Conservation (phyloP, 148 eudicot species). For the Talinum fruticosum region DNA sequence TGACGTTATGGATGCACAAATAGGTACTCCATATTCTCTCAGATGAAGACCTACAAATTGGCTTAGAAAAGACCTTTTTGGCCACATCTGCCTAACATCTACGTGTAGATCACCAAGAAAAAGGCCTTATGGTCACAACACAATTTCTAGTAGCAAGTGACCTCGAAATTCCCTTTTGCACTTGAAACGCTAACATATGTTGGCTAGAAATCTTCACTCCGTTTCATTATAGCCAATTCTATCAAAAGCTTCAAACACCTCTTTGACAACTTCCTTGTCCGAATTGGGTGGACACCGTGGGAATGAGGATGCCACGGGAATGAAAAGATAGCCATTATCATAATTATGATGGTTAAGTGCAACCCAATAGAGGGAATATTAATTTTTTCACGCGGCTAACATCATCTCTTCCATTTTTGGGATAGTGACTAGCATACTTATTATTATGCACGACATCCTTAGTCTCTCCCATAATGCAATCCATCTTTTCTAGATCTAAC, state of each 20-base stretch:
- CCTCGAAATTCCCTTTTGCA: conserved; percentile 15
- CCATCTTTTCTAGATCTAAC: too few relatives aligned
- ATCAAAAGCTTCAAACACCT: conserved; percentile 19
- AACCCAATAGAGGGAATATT: conserved; percentile 31
- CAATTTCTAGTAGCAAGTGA: neutral
- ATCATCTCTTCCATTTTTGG: conserved; percentile 15
- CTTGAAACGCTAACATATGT: conserved; percentile 20
- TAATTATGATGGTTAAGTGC: conserved; percentile 14
- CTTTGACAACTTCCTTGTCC: conserved; percentile 17
- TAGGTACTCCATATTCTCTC: conserved; percentile 22
- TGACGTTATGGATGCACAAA: neutral
- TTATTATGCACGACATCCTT: conserved; percentile 12
- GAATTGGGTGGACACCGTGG: conserved; percentile 20
- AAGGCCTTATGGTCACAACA: conserved; percentile 6
- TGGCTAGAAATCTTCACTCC: conserved; percentile 15
- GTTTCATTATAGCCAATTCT: conserved; percentile 9
- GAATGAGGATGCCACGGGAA: conserved; percentile 1
- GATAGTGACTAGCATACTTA: neutral
- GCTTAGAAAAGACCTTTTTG: conserved; percentile 9
- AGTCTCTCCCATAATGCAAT: conserved; percentile 29
- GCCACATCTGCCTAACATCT: conserved; percentile 15
- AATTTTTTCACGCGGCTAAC: conserved; percentile 19
- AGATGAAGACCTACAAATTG: conserved; percentile 1
- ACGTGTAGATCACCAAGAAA: conserved; percentile 24
- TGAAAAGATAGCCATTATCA: neutral